These are phyloP conservation scores for Tilletiaria anomala DNA, from an alignment of 1,284 basidiomycete genomes.

Conservation along the genomic window DNA sequence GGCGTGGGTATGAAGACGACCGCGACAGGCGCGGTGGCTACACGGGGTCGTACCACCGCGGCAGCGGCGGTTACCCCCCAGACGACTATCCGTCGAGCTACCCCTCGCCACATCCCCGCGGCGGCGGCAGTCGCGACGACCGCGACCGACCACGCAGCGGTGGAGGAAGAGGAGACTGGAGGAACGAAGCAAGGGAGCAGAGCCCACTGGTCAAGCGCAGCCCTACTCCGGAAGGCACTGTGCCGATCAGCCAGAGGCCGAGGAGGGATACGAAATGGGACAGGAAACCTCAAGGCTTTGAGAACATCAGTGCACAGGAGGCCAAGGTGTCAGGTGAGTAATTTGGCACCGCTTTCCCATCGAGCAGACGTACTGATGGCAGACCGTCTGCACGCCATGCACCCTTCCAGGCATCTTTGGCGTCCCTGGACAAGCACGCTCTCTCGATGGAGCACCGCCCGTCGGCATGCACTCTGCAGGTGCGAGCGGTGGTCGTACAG, in stretches of 20 bases:
- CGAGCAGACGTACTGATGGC: neutral
- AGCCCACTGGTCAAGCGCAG: slow-evolving; percentile 64
- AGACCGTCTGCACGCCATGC: neutral
- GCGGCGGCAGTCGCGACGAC: slow-evolving; percentile 40
- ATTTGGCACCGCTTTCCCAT: neutral
- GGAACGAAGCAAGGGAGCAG: slow-evolving; percentile 36
- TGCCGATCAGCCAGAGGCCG: slow-evolving; percentile 68
- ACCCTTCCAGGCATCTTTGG: slow-evolving; percentile 65
- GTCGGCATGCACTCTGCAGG: too few relatives aligned
- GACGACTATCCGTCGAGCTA: too few relatives aligned
- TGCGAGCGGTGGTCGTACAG: too few relatives aligned
- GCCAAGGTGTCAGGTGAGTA: slow-evolving; percentile 82
- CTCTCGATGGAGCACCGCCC: too few relatives aligned
- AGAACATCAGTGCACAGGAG: slow-evolving; percentile 81
- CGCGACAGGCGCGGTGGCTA: slow-evolving; percentile 10
- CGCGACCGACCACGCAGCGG: neutral
- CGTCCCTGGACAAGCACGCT: too few relatives aligned
- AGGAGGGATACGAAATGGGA: slow-evolving; percentile 88
- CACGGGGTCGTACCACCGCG: slow-evolving; percentile 3
- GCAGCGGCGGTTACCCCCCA: neutral
- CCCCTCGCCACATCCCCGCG: slow-evolving; percentile 40
- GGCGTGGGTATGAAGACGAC: too few relatives aligned
- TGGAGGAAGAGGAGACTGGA: slow-evolving; percentile 35
- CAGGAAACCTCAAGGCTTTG: slow-evolving; percentile 83
- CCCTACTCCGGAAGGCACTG: slow-evolving; percentile 73